phyloP scores from a whole-genome alignment of 208 protist genomes.

The Leishmania aethiopica region DNA sequence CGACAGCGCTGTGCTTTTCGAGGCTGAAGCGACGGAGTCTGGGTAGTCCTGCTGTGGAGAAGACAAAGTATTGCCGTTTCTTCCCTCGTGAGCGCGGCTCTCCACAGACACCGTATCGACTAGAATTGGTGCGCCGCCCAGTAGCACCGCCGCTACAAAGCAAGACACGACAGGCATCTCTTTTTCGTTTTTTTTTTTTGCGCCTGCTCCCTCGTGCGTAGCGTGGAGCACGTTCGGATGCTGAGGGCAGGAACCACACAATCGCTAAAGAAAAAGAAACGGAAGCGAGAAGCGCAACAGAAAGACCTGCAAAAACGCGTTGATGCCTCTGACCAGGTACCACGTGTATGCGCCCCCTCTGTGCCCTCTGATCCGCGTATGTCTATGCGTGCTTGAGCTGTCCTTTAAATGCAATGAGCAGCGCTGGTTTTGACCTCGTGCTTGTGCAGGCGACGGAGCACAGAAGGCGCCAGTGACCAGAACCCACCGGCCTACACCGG shows the following conservation, averaged over 20 bases:
- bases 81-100: not conserved
- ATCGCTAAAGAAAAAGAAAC: not conserved
- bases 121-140: not conserved
- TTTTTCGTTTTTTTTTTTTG: not conserved
- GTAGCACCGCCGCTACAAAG: slow-evolving; percentile 8
- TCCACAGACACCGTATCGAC: not conserved
- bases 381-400: not conserved
- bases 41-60: not conserved
- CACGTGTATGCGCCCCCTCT: not conserved
- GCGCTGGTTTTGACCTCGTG: not conserved
- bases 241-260: not conserved
- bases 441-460: not conserved
- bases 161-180: not conserved
- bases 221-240: not conserved
- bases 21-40: not conserved
- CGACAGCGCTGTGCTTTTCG: not conserved
- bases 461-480: not conserved
- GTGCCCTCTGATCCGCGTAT: too few species aligned
- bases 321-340: not conserved
- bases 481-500: not conserved
- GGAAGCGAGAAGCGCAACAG: not conserved
- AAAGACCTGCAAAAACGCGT: not conserved
- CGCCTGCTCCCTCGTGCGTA: not conserved
- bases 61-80: not conserved
- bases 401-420: not conserved